Evolutionary conservation across 805 yeast species (phyloP).

Genomic region (Metschnikowia kofuensis): DNA sequence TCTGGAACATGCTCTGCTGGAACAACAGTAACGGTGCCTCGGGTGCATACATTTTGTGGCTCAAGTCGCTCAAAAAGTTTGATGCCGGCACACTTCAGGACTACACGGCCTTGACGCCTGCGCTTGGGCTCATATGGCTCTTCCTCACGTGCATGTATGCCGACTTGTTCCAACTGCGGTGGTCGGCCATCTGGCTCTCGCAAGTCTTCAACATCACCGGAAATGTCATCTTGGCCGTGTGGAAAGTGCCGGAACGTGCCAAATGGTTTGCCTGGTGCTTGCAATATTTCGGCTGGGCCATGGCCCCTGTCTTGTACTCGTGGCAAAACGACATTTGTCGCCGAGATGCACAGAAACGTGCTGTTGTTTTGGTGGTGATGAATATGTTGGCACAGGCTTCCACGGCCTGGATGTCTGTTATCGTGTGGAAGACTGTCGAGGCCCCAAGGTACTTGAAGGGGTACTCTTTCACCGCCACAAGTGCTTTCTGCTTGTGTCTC

Average conservation of each 20-base stretch:
- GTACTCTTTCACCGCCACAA: slow-evolving; percentile 47
- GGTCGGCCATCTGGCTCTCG: slow-evolving; percentile 52
- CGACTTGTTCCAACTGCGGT: slow-evolving; percentile 39
- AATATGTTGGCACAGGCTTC: slow-evolving; percentile 55
- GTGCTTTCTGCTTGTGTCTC: slow-evolving; percentile 43
- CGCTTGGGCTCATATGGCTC: slow-evolving; percentile 40
- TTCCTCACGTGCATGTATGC: slow-evolving; percentile 35
- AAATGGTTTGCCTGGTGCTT: slow-evolving; percentile 65
- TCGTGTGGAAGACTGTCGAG: slow-evolving; percentile 56
- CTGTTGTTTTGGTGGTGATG: slow-evolving; percentile 54
- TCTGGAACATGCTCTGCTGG: slow-evolving; percentile 60
- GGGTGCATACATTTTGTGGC: slow-evolving; percentile 63
- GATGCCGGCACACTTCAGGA: slow-evolving; percentile 33
- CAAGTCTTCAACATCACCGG: slow-evolving; percentile 55
- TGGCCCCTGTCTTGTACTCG: slow-evolving; percentile 59
- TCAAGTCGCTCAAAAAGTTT: slow-evolving; percentile 29
- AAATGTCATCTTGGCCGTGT: slow-evolving; percentile 52
- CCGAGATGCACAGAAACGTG: slow-evolving; percentile 52
- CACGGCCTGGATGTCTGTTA: slow-evolving; percentile 48
- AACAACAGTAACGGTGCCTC: slow-evolving; percentile 55
- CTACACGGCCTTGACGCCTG: slow-evolving; percentile 47
- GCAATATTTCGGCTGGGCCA: slow-evolving; percentile 61
- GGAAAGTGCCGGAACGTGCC: slow-evolving; percentile 56
- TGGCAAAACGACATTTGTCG: slow-evolving; percentile 58
- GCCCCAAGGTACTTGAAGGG: slow-evolving; percentile 57